A percentile compares a stretch with the other conserved stretches of the same genome.
These are phyloP conservation scores for Aureobasidium sp. DNA, from an alignment of 2,329 filamentous ascomycete genomes.

Conservation along the genomic window DNA sequence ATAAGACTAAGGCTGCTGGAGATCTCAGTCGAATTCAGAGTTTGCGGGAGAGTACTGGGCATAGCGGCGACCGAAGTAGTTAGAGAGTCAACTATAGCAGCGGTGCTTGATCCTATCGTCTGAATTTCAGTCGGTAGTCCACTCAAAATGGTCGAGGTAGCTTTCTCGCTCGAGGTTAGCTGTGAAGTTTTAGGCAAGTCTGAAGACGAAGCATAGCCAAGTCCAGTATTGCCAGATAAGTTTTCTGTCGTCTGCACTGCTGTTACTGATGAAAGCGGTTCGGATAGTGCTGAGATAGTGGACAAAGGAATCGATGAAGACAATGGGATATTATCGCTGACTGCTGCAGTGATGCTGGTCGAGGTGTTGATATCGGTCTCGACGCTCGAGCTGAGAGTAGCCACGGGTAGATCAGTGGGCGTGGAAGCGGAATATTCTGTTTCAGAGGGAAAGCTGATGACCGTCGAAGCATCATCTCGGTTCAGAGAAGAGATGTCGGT, in stretches of 20 bases:
- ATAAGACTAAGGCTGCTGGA: not conserved
- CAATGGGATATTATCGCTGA: not conserved
- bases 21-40: not conserved
- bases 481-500: not conserved
- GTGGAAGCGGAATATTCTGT: not conserved
- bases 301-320: not conserved
- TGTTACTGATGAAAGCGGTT: not conserved
- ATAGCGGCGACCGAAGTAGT: no score
- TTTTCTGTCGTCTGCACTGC: not conserved
- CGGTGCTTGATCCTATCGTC: not conserved
- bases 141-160: not conserved
- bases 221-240: not conserved
- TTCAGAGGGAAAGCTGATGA: not conserved
- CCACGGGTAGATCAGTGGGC: not conserved
- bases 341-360: not conserved
- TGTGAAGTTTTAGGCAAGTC: not conserved
- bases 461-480: not conserved
- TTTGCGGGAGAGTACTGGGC: not conserved
- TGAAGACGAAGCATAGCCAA: not conserved
- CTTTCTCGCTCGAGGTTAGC: not conserved
- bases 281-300: not conserved
- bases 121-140: not conserved
- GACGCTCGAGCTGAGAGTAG: not conserved
- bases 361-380: not conserved
- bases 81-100: not conserved